These are phyloP conservation scores for Pilaira anomala DNA, from an alignment of 192 early-diverging fungal species.

Conservation along the genomic window DNA sequence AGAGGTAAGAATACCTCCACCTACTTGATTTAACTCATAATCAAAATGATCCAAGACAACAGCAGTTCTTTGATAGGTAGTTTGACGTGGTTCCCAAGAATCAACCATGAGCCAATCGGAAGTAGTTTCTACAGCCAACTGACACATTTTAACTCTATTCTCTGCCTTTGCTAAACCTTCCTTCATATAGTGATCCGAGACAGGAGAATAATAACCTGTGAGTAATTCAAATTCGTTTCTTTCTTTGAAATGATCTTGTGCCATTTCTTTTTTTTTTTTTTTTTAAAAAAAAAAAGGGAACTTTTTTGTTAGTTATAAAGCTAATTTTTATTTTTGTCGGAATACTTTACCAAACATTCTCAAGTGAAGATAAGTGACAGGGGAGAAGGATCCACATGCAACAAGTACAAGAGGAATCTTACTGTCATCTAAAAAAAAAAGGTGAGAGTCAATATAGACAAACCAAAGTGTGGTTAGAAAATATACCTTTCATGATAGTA, in stretches of 20 bases:
- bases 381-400: conserved; percentile 96
- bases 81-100: conserved; percentile 87
- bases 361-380: conserved; percentile 95
- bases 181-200: conserved; percentile 91
- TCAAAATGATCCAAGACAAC: conserved; percentile 96
- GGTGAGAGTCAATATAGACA: not conserved
- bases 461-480: too few relatives aligned
- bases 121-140: conserved; percentile 76
- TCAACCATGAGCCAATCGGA: conserved; percentile 96
- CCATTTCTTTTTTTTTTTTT: conserved; percentile 71
- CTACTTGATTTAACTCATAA: conserved; percentile 72
- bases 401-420: conserved; percentile 88
- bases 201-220: conserved; percentile 96
- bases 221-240: conserved; percentile 80
- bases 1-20: conserved; percentile 63
- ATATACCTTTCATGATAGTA: conserved; percentile 19
- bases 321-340: too few relatives aligned
- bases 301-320: too few relatives aligned
- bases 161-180: conserved; percentile 82
- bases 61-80: conserved; percentile 80
- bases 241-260: conserved; percentile 78
- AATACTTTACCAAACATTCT: conserved; percentile 92
- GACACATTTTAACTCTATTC: conserved; percentile 93
- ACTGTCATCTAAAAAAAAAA: conserved; percentile 42
- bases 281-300: not conserved